Base-by-base conservation (phyloP, 78 protist genomes). In the Thecamonas trahens region DNA sequence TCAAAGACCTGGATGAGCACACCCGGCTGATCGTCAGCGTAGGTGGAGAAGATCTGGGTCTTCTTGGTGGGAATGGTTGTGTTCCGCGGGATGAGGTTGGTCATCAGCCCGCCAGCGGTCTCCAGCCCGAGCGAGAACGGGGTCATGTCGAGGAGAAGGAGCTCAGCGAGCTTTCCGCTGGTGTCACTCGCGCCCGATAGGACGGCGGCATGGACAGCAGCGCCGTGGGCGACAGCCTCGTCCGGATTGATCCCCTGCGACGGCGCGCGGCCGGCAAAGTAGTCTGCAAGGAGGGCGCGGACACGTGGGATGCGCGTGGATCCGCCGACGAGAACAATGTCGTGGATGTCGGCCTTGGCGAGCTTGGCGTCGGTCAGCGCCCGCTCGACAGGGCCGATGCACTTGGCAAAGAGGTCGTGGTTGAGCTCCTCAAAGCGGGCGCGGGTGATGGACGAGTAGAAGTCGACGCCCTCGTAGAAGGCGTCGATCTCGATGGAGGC, bases 151-250 rank as follows among this genome's bases (percentile, higher is more conserved):
- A 95, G 69, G n/a, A 96, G 86, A 44, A 96, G 85, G 32, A 94
- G 59, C 15, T 80, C 83, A 53, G 67, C 31, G 18, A 74, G 61
- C 67, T 55, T 40, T 49, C n/a, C 76, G 29, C 45, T 29, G 44
- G 28, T 44, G 40, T 79, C 84, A 61, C 69, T 58, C 57, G 67
- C 95, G 47, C 94, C 94, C 18, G 88, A 55, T 52, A 96, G 87
- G 45, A 97, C 83, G 61, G 93, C 96, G 28, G 95, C 99, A 92
- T 93, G 99, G 24, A 94, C 96, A n/a, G 99, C 99, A 40, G 99
- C 99, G 28, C 99, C 99, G 80, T 97, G 91, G 60, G 99, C 99
- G 32, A 97, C 99, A 8, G 97, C 97, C 91, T 94, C 99, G 61
- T 95, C 98, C 24, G 99, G 97, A 83, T 96, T 96, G 93, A 93